A percentile compares a stretch with the other conserved stretches of the same genome.
These are phyloP conservation scores for Rubroshorea leprosula DNA, from an alignment of 345 rosid species.

Conservation along the genomic window DNA sequence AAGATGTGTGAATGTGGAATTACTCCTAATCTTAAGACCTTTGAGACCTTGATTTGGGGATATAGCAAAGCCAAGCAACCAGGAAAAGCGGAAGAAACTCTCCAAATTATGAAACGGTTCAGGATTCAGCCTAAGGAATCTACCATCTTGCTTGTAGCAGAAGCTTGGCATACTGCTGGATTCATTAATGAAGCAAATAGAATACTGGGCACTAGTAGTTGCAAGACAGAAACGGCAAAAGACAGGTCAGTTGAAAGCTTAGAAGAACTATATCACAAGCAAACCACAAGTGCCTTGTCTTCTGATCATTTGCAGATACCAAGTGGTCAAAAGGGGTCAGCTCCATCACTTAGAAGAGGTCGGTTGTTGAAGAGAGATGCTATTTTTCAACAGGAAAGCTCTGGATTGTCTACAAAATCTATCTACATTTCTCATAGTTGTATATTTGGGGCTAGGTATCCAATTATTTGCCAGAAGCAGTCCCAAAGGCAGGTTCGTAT, in stretches of 20 bases:
- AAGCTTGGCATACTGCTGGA: conserved; percentile 54
- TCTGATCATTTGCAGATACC: conserved; percentile 35
- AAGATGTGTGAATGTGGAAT: no score
- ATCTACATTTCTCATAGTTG: conserved; percentile 32
- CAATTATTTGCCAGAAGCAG: conserved; percentile 48
- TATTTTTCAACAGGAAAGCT: conserved; percentile 23
- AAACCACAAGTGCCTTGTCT: conserved; percentile 17
- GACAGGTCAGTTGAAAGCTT: conserved; percentile 33
- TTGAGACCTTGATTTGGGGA: no score
- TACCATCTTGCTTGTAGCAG: conserved; percentile 43
- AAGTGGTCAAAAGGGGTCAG: conserved; percentile 23
- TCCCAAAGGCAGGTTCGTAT: conserved; percentile 40
- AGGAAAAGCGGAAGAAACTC: no score
- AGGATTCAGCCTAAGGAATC: conserved; percentile 48
- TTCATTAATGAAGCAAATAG: conserved; percentile 47
- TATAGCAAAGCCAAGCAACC: no score
- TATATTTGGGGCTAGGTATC: conserved; percentile 44
- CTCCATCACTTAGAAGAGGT: conserved; percentile 23
- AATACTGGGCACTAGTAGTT: conserved; percentile 27
- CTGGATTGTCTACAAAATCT: conserved; percentile 30
- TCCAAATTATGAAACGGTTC: conserved; percentile 6
- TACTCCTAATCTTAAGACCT: no score
- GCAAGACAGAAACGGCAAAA: conserved; percentile 21
- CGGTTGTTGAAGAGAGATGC: conserved; percentile 25
- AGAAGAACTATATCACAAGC: conserved; percentile 45